phyloP scores from a whole-genome alignment of 768 basidiomycete species.

The Suillus plorans region DNA sequence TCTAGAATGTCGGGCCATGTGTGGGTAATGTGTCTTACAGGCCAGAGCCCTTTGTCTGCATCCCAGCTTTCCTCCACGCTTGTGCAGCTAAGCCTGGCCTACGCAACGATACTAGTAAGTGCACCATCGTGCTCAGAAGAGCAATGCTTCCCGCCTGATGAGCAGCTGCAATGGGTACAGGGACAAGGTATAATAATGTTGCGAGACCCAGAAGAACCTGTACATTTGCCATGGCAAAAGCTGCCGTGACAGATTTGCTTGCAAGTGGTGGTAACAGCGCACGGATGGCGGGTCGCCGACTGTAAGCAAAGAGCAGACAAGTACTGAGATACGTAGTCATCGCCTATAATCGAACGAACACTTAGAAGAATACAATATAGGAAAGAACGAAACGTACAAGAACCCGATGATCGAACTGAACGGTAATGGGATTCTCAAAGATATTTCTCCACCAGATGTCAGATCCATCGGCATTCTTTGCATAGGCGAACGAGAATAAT shows the following conservation, averaged over 20 bases:
- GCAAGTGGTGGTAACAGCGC: constrained; percentile 60
- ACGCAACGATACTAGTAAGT: constrained; percentile 69
- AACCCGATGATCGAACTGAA: constrained; percentile 94
- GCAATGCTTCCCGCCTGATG: constrained; percentile 96
- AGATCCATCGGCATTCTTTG: constrained; percentile 62
- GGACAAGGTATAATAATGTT: constrained; percentile 90
- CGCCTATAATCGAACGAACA: constrained; percentile 49
- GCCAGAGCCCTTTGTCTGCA: constrained; percentile 16
- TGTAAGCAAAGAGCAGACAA: constrained; percentile 59
- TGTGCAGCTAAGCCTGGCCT: constrained; percentile 66
- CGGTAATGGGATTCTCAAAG: constrained; percentile 96
- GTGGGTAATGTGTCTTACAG: constrained; percentile 5
- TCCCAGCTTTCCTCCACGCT: constrained; percentile 49
- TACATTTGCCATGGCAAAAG: constrained; percentile 79
- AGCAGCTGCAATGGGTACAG: constrained; percentile 85
- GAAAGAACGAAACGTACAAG: constrained; percentile 56
- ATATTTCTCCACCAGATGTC: constrained; percentile 96
- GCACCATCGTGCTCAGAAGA: constrained; percentile 80
- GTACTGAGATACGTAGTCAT: constrained; percentile 79
- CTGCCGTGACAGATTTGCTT: constrained; percentile 49
- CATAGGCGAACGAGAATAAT: constrained; percentile 75
- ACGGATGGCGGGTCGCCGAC: constrained; percentile 48
- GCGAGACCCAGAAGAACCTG: constrained; percentile 78
- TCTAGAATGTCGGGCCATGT: constrained; percentile 11
- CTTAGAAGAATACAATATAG: constrained; percentile 6